Base-by-base conservation (phyloP, 371 early-diverging fungal species). In the Mortierella sp. region DNA sequence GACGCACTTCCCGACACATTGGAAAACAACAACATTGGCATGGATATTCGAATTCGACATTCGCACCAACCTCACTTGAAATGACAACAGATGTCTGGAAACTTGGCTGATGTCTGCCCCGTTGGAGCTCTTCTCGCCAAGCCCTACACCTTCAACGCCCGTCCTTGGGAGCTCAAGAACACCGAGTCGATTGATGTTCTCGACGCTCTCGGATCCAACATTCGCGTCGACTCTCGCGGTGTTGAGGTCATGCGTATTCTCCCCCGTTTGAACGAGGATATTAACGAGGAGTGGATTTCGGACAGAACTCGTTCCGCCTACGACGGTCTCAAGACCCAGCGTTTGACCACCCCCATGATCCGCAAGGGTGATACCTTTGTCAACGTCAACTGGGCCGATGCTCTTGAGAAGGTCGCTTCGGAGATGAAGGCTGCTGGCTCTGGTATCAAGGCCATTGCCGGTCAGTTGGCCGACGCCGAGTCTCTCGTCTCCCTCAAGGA, bases 271-370 rank as follows among this genome's bases (percentile, higher is more conserved):
- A 98, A 98, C 90, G 99, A 99, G 80, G 98, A 96, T 48, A 91
- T 99, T 83, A 99, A 99, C 90, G 97, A 97, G 88, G 99, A 99
- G 92, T 99, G 99, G 99, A 97, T 99, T 74, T 96, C 96, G 16
- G 99, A 99, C 91, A 98, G 98, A 93, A 97, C 98, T 55, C 95
- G 99, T 73, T 98, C 96, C 89, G 95, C 96, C 75, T 97, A 92
- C 82, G 99, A 99, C 82, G 99, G 99, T 76, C 91, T 99, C 46
- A 97, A 96, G 92, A 93, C 96, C 34, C 98, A 99, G 90, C 94
- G 99, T 80, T 90, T 99, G 77, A 98, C 97, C 48, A 93, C 94
- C 24, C 98, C 98, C 43, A 91, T 99, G 86, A 89, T 98, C 57
- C 95, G 96, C 82, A 88, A 94, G 78, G 97, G 96, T 59, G 94